Percentiles rank a stretch among this genome's conserved stretches.
Evolutionary conservation across 331 rosid species (phyloP).

Genomic region (Spiraea crenata): DNA sequence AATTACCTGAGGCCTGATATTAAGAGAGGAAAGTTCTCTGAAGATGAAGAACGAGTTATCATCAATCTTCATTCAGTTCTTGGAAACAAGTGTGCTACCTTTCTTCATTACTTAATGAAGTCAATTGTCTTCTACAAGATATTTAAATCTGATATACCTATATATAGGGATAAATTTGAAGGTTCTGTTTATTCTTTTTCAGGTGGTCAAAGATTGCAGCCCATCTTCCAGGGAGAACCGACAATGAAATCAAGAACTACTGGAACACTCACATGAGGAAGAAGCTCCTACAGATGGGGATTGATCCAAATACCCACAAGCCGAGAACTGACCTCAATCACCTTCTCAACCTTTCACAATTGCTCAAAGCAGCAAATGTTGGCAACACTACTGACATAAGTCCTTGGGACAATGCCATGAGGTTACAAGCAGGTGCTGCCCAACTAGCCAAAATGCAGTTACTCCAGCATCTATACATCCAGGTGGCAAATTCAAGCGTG

Average conservation of each 20-base stretch:
- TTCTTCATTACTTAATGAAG: not conserved
- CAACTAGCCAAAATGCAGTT: constrained; percentile 60
- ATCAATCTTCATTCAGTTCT: constrained; percentile 77
- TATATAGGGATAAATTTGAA: not conserved
- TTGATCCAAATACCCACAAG: constrained; percentile 87
- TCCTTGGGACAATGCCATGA: constrained; percentile 48
- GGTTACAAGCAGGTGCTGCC: constrained; percentile 49
- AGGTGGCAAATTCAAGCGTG: constrained; percentile 36
- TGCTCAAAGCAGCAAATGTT: constrained; percentile 41
- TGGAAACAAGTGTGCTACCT: constrained; percentile 63
- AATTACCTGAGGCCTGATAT: constrained; percentile 91
- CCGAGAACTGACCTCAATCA: constrained; percentile 73
- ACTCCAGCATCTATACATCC: constrained; percentile 50
- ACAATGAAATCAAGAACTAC: constrained; percentile 77
- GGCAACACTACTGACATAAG: constrained; percentile 23
- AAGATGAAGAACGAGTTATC: constrained; percentile 65
- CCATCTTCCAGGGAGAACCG: constrained; percentile 87
- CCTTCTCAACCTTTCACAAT: constrained; percentile 49
- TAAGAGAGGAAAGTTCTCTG: constrained; percentile 82
- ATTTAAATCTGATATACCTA: not conserved
- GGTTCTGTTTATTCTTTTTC: constrained; percentile 1
- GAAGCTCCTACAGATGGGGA: constrained; percentile 76
- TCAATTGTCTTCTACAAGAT: not conserved
- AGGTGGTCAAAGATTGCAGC: constrained; percentile 95
- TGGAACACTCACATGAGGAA: constrained; percentile 88